Conservation (phyloP, 805 yeast genomes). For the Middelhovenomyces tepae region DNA sequence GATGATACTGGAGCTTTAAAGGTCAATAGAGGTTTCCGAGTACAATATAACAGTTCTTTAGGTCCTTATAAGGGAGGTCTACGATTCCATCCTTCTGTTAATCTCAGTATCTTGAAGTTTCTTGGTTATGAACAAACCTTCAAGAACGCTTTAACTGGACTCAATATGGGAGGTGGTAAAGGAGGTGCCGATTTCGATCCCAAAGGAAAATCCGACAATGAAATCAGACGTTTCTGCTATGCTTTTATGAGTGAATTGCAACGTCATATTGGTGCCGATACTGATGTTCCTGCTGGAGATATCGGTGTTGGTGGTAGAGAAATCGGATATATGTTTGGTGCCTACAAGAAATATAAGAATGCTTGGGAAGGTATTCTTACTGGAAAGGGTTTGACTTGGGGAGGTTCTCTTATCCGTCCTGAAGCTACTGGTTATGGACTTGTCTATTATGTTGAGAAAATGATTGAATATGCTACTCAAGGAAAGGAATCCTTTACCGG, state of each 20-base stretch:
- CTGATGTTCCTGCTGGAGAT: slow-evolving; percentile 99
- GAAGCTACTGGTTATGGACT: slow-evolving; percentile 99
- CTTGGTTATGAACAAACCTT: slow-evolving; percentile 97
- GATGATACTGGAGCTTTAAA: slow-evolving; percentile 85
- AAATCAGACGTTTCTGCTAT: slow-evolving; percentile 94
- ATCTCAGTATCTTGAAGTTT: slow-evolving; percentile 89
- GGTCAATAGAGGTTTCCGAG: slow-evolving; percentile 97
- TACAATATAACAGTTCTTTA: slow-evolving; percentile 94
- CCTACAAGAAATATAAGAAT: slow-evolving; percentile 86
- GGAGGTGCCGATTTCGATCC: slow-evolving; percentile 99
- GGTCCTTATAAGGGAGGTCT: slow-evolving; percentile 99
- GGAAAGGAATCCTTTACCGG: slow-evolving; percentile 89
- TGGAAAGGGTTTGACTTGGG: slow-evolving; percentile 97
- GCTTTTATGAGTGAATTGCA: slow-evolving; percentile 93
- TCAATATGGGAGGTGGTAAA: slow-evolving; percentile 98
- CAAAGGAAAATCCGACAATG: slow-evolving; percentile 85
- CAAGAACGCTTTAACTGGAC: slow-evolving; percentile 96
- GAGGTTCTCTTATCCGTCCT: slow-evolving; percentile 98
- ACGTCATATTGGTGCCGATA: slow-evolving; percentile 93
- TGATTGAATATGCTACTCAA: slow-evolving; percentile 85
- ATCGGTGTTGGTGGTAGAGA: slow-evolving; percentile 98
- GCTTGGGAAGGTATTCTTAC: slow-evolving; percentile 95
- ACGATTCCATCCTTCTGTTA: slow-evolving; percentile 95
- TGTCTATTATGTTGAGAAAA: slow-evolving; percentile 93
- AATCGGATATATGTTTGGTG: slow-evolving; percentile 92